Percentiles rank a stretch among this genome's conserved stretches.
Conservation (phyloP, 257 asterid species). For the Avicennia marina region DNA sequence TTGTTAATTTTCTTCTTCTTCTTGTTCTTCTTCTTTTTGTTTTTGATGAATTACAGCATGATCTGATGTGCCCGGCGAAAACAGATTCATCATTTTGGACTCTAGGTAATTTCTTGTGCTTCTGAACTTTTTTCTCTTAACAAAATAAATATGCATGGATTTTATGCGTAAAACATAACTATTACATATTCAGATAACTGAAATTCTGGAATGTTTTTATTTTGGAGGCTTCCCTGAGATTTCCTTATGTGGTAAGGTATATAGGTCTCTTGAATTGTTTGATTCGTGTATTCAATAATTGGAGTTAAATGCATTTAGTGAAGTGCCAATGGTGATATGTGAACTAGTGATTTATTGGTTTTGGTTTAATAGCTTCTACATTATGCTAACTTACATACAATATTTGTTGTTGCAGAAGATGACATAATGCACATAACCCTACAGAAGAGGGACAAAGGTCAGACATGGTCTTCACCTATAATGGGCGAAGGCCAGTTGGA, state of each 20-base stretch:
- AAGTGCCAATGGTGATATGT: not conserved
- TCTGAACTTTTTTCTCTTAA: not conserved
- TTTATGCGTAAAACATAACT: not conserved
- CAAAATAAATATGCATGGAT: not conserved
- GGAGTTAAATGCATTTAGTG: not conserved
- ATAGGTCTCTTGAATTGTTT: slow-evolving; percentile 1
- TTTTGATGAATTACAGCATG: slow-evolving; percentile 46
- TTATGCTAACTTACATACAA: slow-evolving; percentile 6
- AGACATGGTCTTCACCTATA: slow-evolving; percentile 95
- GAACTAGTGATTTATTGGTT: not conserved
- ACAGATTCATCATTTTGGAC: slow-evolving; percentile 97
- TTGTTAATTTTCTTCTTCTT: not conserved
- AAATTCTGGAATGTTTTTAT: not conserved
- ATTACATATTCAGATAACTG: not conserved
- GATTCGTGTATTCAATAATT: not conserved
- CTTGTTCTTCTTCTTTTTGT: too few relatives aligned
- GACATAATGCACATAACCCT: slow-evolving; percentile 80
- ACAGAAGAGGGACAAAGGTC: slow-evolving; percentile 95
- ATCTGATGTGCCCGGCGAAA: slow-evolving; percentile 76
- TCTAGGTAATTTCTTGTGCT: slow-evolving; percentile 49
- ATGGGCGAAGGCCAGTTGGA: slow-evolving; percentile 81
- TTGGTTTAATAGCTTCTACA: not conserved
- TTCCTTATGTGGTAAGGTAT: slow-evolving; percentile 3
- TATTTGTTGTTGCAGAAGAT: slow-evolving; percentile 60
- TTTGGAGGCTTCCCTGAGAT: not conserved